Conservation (phyloP, 768 basidiomycete species). For the Amyloporia xantha region DNA sequence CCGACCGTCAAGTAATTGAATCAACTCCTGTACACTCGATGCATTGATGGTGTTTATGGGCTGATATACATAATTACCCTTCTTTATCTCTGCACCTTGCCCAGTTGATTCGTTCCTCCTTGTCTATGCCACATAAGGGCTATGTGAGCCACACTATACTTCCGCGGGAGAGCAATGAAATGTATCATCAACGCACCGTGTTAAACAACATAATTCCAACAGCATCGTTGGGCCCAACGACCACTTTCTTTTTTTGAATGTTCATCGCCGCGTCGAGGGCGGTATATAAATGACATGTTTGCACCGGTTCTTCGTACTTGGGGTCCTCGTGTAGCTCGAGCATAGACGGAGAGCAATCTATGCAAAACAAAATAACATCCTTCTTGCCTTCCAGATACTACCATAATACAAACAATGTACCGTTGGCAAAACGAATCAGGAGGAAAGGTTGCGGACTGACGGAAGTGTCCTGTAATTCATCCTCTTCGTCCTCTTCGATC, state of each 20-base stretch:
- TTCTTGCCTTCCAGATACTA: conserved; percentile 51
- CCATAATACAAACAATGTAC: conserved; percentile 35
- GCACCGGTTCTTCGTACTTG: conserved; percentile 52
- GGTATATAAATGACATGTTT: conserved; percentile 70
- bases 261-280: conserved; percentile 81
- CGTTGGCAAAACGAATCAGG: conserved; percentile 19
- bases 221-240: conserved; percentile 81
- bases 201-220: conserved; percentile 93
- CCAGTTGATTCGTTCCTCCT: conserved; percentile 32
- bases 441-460: conserved; percentile 28
- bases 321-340: conserved; percentile 61
- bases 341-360: conserved; percentile 93
- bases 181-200: conserved; percentile 50
- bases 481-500: conserved; percentile 75
- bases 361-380: conserved; percentile 91
- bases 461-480: conserved; percentile 67
- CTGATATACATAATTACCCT: conserved; percentile 66
- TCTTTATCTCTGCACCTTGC: conserved; percentile 55
- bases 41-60: conserved; percentile 73
- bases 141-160: neutral
- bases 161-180: neutral
- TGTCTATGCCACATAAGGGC: conserved; percentile 12
- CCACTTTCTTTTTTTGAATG: conserved; percentile 85
- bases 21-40: conserved; percentile 72
- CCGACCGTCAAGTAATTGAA: conserved; percentile 71